Evolutionary conservation across 2,329 filamentous ascomycete species (phyloP).

Genomic region (Pseudophaeomoniella oleicola): DNA sequence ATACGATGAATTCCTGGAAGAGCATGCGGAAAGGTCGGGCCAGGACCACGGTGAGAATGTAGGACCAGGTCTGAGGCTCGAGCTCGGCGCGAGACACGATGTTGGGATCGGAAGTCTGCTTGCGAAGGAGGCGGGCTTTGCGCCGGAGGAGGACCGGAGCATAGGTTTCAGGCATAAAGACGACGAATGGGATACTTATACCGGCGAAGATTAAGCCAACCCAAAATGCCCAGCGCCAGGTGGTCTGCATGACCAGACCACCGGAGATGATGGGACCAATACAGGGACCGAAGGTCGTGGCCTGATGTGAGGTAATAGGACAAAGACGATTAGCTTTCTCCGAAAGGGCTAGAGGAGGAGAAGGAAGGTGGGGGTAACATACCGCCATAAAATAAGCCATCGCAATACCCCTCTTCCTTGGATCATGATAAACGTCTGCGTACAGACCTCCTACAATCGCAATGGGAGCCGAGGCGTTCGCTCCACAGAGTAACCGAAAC

Average conservation of each 20-base stretch:
- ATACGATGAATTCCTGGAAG: constrained; percentile 56
- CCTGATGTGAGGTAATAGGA: constrained; percentile 6
- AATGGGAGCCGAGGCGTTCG: constrained; percentile 25
- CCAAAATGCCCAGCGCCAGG: constrained; percentile 35
- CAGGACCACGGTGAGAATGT: constrained; percentile 46
- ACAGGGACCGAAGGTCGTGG: constrained; percentile 24
- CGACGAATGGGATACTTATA: constrained; percentile 40
- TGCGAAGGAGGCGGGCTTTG: constrained; percentile 43
- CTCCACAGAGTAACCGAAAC: constrained; percentile 28
- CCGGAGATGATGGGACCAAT: constrained; percentile 30
- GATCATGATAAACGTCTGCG: constrained; percentile 29
- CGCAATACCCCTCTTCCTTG: constrained; percentile 20
- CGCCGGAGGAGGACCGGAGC: constrained; percentile 42
- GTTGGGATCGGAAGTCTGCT: constrained; percentile 34
- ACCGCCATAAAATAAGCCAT: constrained; percentile 29
- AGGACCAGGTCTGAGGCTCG: constrained; percentile 31
- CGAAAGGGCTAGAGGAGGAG: not conserved
- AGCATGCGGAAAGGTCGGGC: constrained; percentile 61
- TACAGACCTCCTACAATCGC: constrained; percentile 30
- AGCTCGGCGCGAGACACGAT: constrained; percentile 48
- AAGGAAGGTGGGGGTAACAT: constrained; percentile 8
- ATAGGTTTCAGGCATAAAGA: constrained; percentile 53
- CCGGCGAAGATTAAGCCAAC: constrained; percentile 52
- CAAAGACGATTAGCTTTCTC: not conserved
- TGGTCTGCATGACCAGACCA: constrained; percentile 22